Evolutionary conservation across 2,329 filamentous ascomycete genomes (phyloP).

Genomic region (Lachnellula cervina): DNA sequence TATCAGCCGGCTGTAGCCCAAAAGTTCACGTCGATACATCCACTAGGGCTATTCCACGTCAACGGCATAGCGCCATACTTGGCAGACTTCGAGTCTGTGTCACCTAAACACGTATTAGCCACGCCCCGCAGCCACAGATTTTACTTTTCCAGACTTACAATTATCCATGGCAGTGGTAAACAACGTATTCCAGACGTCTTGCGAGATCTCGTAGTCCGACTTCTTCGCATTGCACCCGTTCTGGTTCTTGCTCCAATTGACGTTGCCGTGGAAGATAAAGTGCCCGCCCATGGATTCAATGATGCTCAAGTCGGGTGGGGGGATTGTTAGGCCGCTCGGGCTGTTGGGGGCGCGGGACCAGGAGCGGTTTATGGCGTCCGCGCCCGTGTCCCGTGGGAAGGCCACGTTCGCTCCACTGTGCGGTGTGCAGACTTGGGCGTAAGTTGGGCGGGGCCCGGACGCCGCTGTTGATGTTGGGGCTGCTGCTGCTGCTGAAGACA

Average conservation of each 20-base stretch:
- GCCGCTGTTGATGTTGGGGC: too few species aligned
- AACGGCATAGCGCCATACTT: neutral
- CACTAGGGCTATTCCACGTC: neutral
- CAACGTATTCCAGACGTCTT: neutral
- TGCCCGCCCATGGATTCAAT: neutral
- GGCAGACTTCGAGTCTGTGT: neutral
- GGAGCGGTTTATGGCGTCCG: neutral
- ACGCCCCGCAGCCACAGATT: too few species aligned
- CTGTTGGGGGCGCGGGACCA: neutral
- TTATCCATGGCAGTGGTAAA: too few species aligned
- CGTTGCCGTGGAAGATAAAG: neutral
- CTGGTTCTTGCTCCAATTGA: neutral
- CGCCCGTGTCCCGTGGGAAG: neutral
- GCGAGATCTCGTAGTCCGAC: neutral
- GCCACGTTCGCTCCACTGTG: neutral
- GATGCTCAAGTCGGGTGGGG: neutral
- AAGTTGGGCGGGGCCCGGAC: neutral
- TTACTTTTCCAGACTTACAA: too few species aligned
- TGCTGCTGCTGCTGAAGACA: too few species aligned
- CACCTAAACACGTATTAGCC: neutral
- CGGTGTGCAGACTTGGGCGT: neutral
- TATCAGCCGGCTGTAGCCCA: neutral
- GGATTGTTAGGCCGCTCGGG: neutral
- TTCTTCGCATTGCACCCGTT: neutral
- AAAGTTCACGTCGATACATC: neutral